Evolutionary conservation across 139 green algal genomes (phyloP).

Genomic region (Chlorella sorokiniana): DNA sequence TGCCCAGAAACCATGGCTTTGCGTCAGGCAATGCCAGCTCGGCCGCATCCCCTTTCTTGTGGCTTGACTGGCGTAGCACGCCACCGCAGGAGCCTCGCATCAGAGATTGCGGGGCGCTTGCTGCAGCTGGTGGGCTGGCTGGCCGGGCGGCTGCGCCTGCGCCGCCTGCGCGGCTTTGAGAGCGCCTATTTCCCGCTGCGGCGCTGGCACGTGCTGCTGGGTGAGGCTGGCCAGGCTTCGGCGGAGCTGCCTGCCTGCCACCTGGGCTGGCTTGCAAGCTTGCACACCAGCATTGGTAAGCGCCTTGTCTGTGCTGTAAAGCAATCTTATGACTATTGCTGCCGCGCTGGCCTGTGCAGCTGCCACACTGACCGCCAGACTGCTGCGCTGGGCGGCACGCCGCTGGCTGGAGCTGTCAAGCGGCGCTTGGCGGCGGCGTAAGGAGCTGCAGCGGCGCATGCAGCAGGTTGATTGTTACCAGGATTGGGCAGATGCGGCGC

Average conservation of each 20-base stretch:
- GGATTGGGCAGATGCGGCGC: constrained; percentile 10
- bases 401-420: constrained; percentile 12
- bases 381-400: background rate
- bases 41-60: background rate
- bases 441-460: constrained; percentile 15
- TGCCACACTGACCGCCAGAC: background rate
- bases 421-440: background rate
- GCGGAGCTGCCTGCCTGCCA: background rate
- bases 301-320: background rate
- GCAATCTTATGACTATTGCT: background rate
- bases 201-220: constrained; percentile 33
- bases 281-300: too few relatives aligned
- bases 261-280: background rate
- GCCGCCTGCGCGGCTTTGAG: constrained; percentile 32
- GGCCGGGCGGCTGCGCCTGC: background rate
- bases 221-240: background rate
- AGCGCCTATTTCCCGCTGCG: constrained; percentile 22
- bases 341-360: constrained; percentile 6
- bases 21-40: too few relatives aligned
- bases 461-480: background rate
- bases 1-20: too few relatives aligned
- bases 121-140: constrained; percentile 34
- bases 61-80: background rate
- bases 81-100: constrained; percentile 10
- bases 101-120: constrained; percentile 15